Base-by-base conservation (phyloP, 2,329 filamentous ascomycete genomes). In the Fusarium devonianum region DNA sequence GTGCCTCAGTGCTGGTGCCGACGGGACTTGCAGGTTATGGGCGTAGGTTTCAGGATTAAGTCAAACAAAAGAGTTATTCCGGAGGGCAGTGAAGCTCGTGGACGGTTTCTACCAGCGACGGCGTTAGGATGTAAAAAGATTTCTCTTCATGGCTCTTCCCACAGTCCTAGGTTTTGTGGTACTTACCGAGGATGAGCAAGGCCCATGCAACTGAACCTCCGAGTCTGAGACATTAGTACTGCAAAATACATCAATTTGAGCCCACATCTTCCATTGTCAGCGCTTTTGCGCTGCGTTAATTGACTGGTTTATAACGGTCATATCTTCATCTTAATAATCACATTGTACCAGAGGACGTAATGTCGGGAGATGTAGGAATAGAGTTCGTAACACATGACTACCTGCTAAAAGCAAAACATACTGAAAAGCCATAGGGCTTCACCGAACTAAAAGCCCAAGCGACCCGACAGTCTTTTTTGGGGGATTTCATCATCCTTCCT, bases 1-100 rank as follows among this genome's bases (percentile, higher is more conserved):
- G 94, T 88, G 89, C 73, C 87, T 96, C 42, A 95, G 89, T 77
- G 93, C 92, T 35, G 94, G 94, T 62, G 92, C 93, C 2, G 94
- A 99, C 77, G 93, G 93, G 30, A 96, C 89, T 11, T 90, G 91
- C 73, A 86, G 93, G 66, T 74, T 99, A 69, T 99, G 93, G 93
- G 89, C 54, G 19, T 66, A 48, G 58, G 41, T 25, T 12, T 13
- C 9, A 18, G 12, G 16, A 26, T 11, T n/a, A 8, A 28, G 12
- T 25, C 25, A 16, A 16, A 25, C 21, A 5, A 17, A 21, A 26
- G 23, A 7, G 48, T 21, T 45, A 14, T 17, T 26, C 9, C 9
- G n/a, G 21, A 14, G 26, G 21, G 30, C 7, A 18, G 21, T 40
- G 41, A 50, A 38, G 35, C 44, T 58, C 47, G 40, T 37, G 13